A percentile compares a stretch with the other conserved stretches of the same genome.
These are phyloP conservation scores for Cymodocea nodosa DNA, from an alignment of 116 monocot genomes.

Conservation along the genomic window DNA sequence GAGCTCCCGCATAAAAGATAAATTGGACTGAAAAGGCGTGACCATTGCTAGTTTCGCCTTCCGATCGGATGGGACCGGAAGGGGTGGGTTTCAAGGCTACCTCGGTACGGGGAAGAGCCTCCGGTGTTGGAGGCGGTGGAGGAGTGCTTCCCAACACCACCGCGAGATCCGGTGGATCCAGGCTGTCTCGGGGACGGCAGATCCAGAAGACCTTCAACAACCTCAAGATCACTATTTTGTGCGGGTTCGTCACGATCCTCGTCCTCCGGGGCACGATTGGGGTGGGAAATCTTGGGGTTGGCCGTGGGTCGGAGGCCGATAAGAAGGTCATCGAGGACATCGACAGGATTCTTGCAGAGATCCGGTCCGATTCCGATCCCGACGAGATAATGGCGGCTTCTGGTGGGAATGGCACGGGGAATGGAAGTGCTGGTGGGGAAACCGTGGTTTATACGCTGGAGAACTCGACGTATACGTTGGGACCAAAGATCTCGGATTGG, in stretches of 20 bases:
- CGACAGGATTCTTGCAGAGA: slow-evolving; percentile 55
- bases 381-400: slow-evolving; percentile 14
- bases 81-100: slow-evolving; percentile 5
- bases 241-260: slow-evolving; percentile 69
- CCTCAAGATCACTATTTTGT: slow-evolving; percentile 60
- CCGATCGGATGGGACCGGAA: slow-evolving; percentile 29
- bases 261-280: slow-evolving; percentile 72
- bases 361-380: slow-evolving; percentile 59
- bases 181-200: slow-evolving; percentile 33
- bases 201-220: slow-evolving; percentile 68
- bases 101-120: background rate
- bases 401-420: background rate
- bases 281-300: slow-evolving; percentile 43
- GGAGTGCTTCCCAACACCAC: slow-evolving; percentile 13
- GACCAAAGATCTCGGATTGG: slow-evolving; percentile 57
- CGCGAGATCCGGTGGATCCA: slow-evolving; percentile 11
- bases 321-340: slow-evolving; percentile 43
- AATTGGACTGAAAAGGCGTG: background rate
- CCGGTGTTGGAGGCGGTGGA: slow-evolving; percentile 1
- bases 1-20: background rate
- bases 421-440: background rate
- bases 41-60: background rate
- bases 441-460: slow-evolving; percentile 1
- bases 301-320: slow-evolving; percentile 5
- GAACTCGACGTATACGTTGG: slow-evolving; percentile 29